These are phyloP conservation scores for Dendrobium huoshanense DNA, from an alignment of 106 monocot genomes.

Conservation along the genomic window DNA sequence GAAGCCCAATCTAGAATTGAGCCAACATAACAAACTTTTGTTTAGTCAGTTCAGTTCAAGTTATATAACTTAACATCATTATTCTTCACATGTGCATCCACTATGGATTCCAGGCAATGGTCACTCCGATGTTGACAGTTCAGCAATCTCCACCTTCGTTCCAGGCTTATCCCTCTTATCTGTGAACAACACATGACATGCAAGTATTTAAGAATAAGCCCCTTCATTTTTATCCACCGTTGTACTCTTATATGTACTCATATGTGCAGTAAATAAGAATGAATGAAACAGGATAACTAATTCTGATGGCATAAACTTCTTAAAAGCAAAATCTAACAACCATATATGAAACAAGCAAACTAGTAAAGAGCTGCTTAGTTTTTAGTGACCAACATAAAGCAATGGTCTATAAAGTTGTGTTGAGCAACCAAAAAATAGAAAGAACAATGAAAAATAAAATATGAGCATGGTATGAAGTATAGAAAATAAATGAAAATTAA, in stretches of 20 bases:
- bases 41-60: too few relatives aligned
- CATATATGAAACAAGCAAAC: not conserved
- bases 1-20: too few relatives aligned
- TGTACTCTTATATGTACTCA: not conserved
- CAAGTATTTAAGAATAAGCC: not conserved
- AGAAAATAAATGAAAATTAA: too few relatives aligned
- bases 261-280: not conserved
- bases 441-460: not conserved
- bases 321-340: not conserved
- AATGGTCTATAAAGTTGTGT: not conserved
- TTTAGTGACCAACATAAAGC: not conserved
- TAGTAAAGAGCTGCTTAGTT: not conserved
- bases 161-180: slow-evolving; percentile 36
- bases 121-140: too few relatives aligned
- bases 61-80: too few relatives aligned
- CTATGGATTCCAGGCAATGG: too few relatives aligned
- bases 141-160: too few relatives aligned
- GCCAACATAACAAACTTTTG: too few relatives aligned
- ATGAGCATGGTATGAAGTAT: not conserved
- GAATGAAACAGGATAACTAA: not conserved
- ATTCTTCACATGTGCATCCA: too few relatives aligned
- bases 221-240: not conserved
- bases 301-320: not conserved
- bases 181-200: slow-evolving; percentile 5
- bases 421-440: not conserved